These are phyloP conservation scores for Aureobasidium zeae DNA, from an alignment of 2,329 filamentous ascomycete species.

Conservation along the genomic window DNA sequence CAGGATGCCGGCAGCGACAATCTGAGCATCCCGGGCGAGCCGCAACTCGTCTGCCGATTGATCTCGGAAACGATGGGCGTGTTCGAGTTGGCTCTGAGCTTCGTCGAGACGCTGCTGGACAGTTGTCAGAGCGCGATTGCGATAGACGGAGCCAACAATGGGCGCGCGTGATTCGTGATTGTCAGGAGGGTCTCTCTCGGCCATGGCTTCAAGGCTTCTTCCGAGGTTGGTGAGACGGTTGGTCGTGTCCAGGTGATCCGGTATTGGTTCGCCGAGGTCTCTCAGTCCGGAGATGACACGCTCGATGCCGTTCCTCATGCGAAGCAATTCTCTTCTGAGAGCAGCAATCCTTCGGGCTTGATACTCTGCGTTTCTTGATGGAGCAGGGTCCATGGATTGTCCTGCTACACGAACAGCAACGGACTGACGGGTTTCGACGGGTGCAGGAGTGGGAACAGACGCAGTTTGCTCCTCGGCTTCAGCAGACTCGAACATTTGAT, in stretches of 20 bases:
- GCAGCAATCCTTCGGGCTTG: slow-evolving; percentile 29
- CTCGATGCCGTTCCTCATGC: slow-evolving; percentile 32
- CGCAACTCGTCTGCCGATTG: slow-evolving; percentile 25
- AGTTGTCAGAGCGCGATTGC: slow-evolving; percentile 21
- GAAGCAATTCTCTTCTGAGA: slow-evolving; percentile 29
- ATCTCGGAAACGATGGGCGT: slow-evolving; percentile 26
- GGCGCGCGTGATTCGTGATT: slow-evolving; percentile 8
- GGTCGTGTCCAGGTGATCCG: slow-evolving; percentile 26
- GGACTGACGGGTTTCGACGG: not conserved
- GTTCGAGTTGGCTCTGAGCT: slow-evolving; percentile 25
- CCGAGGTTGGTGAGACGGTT: slow-evolving; percentile 24
- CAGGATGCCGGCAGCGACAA: slow-evolving; percentile 19
- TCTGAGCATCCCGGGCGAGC: slow-evolving; percentile 9
- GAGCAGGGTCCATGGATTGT: slow-evolving; percentile 16
- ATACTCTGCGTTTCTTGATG: slow-evolving; percentile 28
- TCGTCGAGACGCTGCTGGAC: slow-evolving; percentile 26
- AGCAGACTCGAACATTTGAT: slow-evolving; percentile 27
- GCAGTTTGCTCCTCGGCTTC: slow-evolving; percentile 19
- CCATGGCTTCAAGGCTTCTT: slow-evolving; percentile 25
- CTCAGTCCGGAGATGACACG: slow-evolving; percentile 29
- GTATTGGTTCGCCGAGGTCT: slow-evolving; percentile 29
- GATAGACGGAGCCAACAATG: slow-evolving; percentile 12
- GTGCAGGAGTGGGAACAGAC: not conserved
- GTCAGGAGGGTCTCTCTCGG: not conserved
- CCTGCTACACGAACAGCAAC: slow-evolving; percentile 10